Evolutionary conservation across 768 basidiomycete genomes (phyloP).

Genomic region (Cyclocybe aegerita): DNA sequence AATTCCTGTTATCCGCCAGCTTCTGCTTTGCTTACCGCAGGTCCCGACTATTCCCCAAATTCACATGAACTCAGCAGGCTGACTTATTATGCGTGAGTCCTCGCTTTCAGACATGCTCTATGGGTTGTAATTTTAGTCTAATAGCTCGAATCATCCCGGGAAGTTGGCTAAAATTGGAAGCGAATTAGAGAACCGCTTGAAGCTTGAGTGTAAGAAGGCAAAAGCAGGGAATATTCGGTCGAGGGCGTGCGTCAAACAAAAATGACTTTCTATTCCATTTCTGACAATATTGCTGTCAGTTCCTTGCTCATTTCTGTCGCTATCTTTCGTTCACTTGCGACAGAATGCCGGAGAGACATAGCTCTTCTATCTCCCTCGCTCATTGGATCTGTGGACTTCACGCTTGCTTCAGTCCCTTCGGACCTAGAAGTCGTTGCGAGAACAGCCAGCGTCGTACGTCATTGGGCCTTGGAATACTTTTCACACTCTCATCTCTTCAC

Average conservation of each 20-base stretch:
- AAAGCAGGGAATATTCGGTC: constrained; percentile 73
- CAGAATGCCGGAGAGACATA: constrained; percentile 86
- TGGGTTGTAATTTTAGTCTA: constrained; percentile 3
- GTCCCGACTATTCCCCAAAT: constrained; percentile 78
- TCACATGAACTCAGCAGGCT: constrained; percentile 82
- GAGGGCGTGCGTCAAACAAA: constrained; percentile 62
- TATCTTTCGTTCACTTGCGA: constrained; percentile 78
- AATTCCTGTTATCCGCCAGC: constrained; percentile 84
- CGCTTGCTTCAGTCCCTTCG: constrained; percentile 49
- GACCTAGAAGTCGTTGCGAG: constrained; percentile 79
- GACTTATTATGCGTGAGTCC: constrained; percentile 73
- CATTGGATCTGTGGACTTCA: constrained; percentile 60
- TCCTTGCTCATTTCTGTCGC: constrained; percentile 81
- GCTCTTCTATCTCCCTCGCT: constrained; percentile 71
- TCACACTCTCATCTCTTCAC: not conserved
- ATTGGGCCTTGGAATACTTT: not conserved
- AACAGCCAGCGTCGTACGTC: constrained; percentile 77
- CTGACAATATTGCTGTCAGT: constrained; percentile 33
- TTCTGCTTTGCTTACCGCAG: constrained; percentile 70
- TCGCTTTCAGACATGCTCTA: not conserved
- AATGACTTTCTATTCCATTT: not conserved
- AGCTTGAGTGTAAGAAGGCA: constrained; percentile 63
- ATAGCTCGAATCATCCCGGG: constrained; percentile 70
- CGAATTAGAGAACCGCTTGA: constrained; percentile 77
- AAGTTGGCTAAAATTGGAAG: constrained; percentile 76